These are phyloP conservation scores for Ophiocordyceps camponoti-rufipedis DNA, from an alignment of 2,329 filamentous ascomycete species.

Conservation along the genomic window DNA sequence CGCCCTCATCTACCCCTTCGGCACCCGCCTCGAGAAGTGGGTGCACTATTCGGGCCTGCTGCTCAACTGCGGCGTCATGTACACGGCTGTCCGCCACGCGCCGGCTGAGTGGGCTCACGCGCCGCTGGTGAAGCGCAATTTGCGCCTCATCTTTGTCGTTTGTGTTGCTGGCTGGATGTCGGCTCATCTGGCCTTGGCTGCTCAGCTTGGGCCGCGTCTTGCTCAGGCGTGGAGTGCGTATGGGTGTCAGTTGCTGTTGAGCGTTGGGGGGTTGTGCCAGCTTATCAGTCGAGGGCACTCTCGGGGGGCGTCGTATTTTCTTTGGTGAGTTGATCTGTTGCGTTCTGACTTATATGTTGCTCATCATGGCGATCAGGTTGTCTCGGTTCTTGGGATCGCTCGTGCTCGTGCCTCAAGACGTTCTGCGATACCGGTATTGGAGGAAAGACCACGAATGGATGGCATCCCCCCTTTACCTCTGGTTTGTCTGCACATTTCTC, in stretches of 20 bases:
- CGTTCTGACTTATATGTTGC: neutral
- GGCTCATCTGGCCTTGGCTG: conserved; percentile 1
- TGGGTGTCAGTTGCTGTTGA: neutral
- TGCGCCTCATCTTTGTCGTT: neutral
- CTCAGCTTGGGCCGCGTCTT: neutral
- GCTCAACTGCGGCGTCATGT: conserved; percentile 2
- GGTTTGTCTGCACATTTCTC: neutral
- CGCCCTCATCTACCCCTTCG: conserved; percentile 1
- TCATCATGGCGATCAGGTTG: neutral
- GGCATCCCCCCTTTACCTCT: neutral
- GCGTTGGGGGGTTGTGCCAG: conserved; percentile 1
- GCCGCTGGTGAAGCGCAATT: neutral
- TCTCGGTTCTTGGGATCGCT: conserved; percentile 1
- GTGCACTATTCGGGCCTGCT: neutral
- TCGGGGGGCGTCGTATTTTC: neutral
- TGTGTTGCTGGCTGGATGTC: neutral
- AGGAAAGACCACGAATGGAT: conserved; percentile 1
- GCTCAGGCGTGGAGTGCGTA: conserved; percentile 1
- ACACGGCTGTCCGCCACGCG: conserved; percentile 1
- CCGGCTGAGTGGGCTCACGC: conserved; percentile 1
- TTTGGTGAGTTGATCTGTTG: neutral
- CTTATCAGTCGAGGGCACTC: conserved; percentile 1
- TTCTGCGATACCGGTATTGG: conserved; percentile 1
- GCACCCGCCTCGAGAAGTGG: neutral
- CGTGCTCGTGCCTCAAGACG: conserved; percentile 1